phyloP scores from a whole-genome alignment of 139 green algal genomes.

The Limnomonas spitsbergensis region DNA sequence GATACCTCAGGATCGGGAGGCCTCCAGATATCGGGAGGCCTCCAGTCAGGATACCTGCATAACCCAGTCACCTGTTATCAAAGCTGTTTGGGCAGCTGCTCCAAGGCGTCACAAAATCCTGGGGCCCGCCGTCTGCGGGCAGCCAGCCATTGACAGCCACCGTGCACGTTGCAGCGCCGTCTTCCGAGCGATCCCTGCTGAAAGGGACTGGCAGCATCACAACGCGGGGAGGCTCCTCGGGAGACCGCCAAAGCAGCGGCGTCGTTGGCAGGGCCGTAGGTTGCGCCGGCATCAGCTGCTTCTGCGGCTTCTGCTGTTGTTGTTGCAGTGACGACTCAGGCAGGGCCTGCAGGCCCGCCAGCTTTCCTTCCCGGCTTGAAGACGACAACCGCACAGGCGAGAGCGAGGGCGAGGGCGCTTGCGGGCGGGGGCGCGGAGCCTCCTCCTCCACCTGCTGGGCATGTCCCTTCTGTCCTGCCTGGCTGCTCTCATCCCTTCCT shows the following conservation, averaged over 20 bases:
- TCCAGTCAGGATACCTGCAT: too few relatives aligned
- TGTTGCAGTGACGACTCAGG: too few relatives aligned
- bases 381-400: neutral
- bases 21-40: too few relatives aligned
- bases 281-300: neutral
- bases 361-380: neutral
- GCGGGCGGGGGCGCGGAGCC: neutral
- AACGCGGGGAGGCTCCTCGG: too few relatives aligned
- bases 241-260: neutral
- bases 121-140: neutral
- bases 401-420: neutral
- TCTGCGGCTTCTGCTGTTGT: too few relatives aligned
- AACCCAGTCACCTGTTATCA: too few relatives aligned
- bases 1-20: too few relatives aligned
- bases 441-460: neutral
- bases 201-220: neutral
- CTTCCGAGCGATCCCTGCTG: neutral
- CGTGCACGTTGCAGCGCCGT: neutral
- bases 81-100: too few relatives aligned
- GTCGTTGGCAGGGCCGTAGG: neutral
- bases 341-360: neutral
- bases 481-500: too few relatives aligned
- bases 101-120: conserved; percentile 10
- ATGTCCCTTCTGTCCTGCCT: neutral
- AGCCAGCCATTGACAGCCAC: conserved; percentile 10